Evolutionary conservation across 345 rosid genomes (phyloP).

Genomic region (Lepidium aucheri): DNA sequence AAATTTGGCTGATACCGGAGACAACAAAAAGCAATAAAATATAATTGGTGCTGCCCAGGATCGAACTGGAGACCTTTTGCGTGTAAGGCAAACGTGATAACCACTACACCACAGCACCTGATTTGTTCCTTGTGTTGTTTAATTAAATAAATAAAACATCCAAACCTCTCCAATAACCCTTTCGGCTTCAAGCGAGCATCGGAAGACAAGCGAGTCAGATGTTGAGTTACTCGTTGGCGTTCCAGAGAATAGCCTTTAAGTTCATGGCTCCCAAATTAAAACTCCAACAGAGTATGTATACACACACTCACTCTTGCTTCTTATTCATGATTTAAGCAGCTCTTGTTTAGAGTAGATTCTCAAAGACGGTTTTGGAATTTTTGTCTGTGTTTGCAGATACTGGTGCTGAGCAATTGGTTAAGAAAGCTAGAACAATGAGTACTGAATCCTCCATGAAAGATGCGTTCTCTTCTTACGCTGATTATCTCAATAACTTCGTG

Average conservation of each 20-base stretch:
- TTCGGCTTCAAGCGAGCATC: neutral
- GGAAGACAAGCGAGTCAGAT: conserved; percentile 16
- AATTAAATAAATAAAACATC: fast-evolving
- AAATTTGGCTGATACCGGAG: too few relatives aligned
- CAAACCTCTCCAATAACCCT: neutral
- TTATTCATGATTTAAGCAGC: neutral
- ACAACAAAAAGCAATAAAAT: too few relatives aligned
- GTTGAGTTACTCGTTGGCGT: conserved; percentile 28
- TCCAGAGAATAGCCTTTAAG: conserved; percentile 20
- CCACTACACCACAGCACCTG: conserved; percentile 36
- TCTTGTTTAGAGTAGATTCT: neutral
- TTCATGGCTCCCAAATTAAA: conserved; percentile 46
- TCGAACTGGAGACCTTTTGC: conserved; percentile 33
- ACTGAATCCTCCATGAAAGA: conserved; percentile 47
- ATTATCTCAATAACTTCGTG: conserved; percentile 62
- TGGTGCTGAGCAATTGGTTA: conserved; percentile 28
- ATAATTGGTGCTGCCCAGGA: conserved; percentile 26
- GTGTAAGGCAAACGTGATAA: conserved; percentile 34
- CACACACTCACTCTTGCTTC: neutral
- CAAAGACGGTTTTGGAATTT: conserved; percentile 5
- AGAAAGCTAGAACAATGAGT: conserved; percentile 41
- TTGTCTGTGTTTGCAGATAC: conserved; percentile 29
- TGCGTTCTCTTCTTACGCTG: conserved; percentile 48
- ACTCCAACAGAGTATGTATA: conserved; percentile 33
- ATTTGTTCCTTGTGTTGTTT: fast-evolving